Conservation (phyloP, 1,284 basidiomycete genomes). For the Pyrrhoderma noxium region DNA sequence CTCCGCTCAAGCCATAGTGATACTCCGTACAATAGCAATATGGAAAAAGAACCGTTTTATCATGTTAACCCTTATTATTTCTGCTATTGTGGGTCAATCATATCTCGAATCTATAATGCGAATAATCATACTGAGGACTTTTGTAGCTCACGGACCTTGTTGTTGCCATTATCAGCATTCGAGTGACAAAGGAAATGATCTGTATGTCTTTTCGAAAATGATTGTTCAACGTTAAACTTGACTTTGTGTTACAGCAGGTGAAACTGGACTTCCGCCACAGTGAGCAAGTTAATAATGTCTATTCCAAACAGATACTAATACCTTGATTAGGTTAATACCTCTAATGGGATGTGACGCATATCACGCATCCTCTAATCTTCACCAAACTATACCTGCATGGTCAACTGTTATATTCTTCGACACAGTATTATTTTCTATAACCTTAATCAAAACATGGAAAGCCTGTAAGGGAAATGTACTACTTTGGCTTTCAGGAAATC, state of each 20-base stretch:
- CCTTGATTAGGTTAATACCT: not conserved
- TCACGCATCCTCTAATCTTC: not conserved
- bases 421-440: slow-evolving; percentile 4
- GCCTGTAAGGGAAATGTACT: not conserved
- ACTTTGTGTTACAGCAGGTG: too few species aligned
- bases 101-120: not conserved
- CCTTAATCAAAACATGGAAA: not conserved
- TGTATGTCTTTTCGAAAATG: not conserved
- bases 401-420: slow-evolving; percentile 4
- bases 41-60: slow-evolving; percentile 1
- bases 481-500: not conserved
- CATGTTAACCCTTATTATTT: not conserved
- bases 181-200: not conserved
- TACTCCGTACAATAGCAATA: slow-evolving; percentile 7
- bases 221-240: not conserved
- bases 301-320: not conserved
- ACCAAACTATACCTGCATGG: slow-evolving; percentile 3
- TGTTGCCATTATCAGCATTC: not conserved
- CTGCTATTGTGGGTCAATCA: not conserved
- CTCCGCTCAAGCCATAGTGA: slow-evolving; percentile 1
- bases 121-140: not conserved
- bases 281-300: too few species aligned
- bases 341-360: not conserved
- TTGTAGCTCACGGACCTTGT: not conserved
- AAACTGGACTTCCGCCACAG: too few species aligned